Evolutionary conservation across 2,329 filamentous ascomycete genomes (phyloP), one percentile per base, ranked within the genome.

Genomic region (Aspergillus jensenii): DNA sequence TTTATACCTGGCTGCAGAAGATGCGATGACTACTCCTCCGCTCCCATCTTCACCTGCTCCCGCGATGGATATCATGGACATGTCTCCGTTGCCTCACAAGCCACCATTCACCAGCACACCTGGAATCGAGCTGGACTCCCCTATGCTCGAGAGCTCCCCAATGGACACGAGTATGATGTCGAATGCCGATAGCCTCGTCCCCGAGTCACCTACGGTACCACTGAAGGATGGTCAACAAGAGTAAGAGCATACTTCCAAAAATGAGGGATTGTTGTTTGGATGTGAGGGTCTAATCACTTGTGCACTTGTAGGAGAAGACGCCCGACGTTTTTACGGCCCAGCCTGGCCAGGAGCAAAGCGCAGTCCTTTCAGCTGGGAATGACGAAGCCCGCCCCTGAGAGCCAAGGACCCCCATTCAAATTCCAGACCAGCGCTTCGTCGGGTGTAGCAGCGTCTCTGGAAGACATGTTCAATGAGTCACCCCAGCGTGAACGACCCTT

Each of bases 81-180:
- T 97, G 74, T 97, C 93, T 45, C 93, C 95, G 40, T 78, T 98
- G 41, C 93, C 92, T 59, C 91, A 96, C 80, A 97, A 96, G 80
- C 80, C 84, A 31, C 83, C 89, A 12, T 92, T 86, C 69, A 82
- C 76, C 74, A 78, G 82, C 62, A 71, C 79, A 47, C 74, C 81
- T 31, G 82, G 89, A 65, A 80, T 90, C 62, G 87, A 89, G 63
- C 76, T 91, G 54, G 83, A 86, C 31, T 93, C 90, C 31, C 90
- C 91, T 2, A 89, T 88, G 2, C 89, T 89, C 8, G 82, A 84
- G 44, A 67, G 73, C 31, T 82, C 78, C 3, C 73, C 77, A 6
- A 74, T 76, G 55, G 81, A 81, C 27, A 72, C 72, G 5, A 68
- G 72, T 3, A 66, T 68, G 49, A 60, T 73, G 67, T 63, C 80